Percentiles rank a stretch among this genome's conserved stretches.
Conservation (phyloP, 2,329 filamentous ascomycete species). For the Colletotrichum truncatum region DNA sequence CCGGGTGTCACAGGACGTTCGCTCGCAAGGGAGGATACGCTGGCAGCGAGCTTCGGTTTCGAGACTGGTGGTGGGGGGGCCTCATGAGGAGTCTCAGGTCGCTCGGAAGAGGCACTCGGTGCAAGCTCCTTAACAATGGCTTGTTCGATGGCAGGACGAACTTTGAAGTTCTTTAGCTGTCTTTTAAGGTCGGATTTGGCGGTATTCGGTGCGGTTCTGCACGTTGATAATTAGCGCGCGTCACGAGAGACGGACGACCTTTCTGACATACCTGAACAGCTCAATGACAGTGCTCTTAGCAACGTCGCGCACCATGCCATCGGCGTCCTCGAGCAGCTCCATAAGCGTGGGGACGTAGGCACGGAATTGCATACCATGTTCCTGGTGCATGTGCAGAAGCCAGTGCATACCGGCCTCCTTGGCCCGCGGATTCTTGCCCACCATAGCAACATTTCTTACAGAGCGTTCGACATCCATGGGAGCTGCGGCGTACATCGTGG, state of each 20-base stretch:
- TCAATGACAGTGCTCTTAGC: slow-evolving; percentile 87
- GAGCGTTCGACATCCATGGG: slow-evolving; percentile 80
- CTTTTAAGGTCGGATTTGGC: slow-evolving; percentile 91
- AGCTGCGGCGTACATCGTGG: slow-evolving; percentile 78
- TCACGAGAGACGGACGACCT: slow-evolving; percentile 39
- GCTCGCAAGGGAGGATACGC: slow-evolving; percentile 56
- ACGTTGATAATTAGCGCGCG: slow-evolving; percentile 85
- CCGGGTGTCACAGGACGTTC: slow-evolving; percentile 69
- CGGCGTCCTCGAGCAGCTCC: slow-evolving; percentile 88
- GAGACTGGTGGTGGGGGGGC: slow-evolving; percentile 48
- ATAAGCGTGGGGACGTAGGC: slow-evolving; percentile 85
- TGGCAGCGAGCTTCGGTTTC: slow-evolving; percentile 58
- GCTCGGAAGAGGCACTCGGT: slow-evolving; percentile 52
- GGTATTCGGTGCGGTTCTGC: slow-evolving; percentile 75
- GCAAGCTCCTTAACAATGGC: slow-evolving; percentile 81
- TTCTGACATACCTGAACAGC: slow-evolving; percentile 74
- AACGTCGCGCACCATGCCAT: slow-evolving; percentile 84
- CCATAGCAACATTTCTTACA: slow-evolving; percentile 81
- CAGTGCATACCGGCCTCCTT: slow-evolving; percentile 89
- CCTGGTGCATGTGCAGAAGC: slow-evolving; percentile 86
- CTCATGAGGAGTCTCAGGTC: slow-evolving; percentile 51
- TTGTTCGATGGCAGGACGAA: slow-evolving; percentile 85
- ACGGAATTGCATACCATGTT: slow-evolving; percentile 82
- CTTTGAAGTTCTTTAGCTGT: slow-evolving; percentile 84
- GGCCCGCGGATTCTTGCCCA: slow-evolving; percentile 81